Conservation (phyloP, 1,139 yeast genomes). For the Meyerozyma smithsonii region DNA sequence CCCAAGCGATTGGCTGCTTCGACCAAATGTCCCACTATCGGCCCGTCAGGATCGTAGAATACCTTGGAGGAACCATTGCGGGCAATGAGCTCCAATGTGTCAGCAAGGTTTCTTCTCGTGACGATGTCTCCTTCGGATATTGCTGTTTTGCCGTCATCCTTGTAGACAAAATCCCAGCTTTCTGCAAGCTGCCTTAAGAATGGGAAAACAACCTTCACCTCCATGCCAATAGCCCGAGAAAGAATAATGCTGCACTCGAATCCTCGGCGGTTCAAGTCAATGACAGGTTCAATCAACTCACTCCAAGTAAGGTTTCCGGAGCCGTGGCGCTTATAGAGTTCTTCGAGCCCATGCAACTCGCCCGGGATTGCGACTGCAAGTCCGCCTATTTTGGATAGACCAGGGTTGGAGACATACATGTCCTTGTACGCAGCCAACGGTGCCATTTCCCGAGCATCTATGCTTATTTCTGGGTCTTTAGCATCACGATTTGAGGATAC, state of each 20-base stretch:
- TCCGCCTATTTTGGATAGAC: conserved; percentile 69
- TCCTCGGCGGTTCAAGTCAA: conserved; percentile 61
- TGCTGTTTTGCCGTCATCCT: conserved; percentile 21
- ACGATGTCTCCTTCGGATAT: conserved; percentile 55
- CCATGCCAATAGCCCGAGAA: conserved; percentile 23
- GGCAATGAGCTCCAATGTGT: conserved; percentile 66
- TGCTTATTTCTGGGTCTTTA: conserved; percentile 44
- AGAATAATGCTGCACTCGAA: conserved; percentile 55
- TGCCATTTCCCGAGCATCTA: conserved; percentile 88
- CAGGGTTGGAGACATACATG: conserved; percentile 53
- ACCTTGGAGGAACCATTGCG: conserved; percentile 67
- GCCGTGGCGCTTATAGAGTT: conserved; percentile 55
- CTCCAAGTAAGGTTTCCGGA: conserved; percentile 70
- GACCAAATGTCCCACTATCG: conserved; percentile 58
- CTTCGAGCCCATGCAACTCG: conserved; percentile 75
- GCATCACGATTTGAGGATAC: conserved; percentile 40
- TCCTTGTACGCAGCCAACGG: conserved; percentile 57
- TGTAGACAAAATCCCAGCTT: conserved; percentile 55
- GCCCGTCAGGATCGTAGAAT: conserved; percentile 80
- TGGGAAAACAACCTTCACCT: conserved; percentile 24
- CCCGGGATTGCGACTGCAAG: conserved; percentile 87
- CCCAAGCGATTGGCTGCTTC: conserved; percentile 41
- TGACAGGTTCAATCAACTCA: conserved; percentile 73
- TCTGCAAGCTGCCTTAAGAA: conserved; percentile 22
- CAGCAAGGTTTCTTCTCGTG: conserved; percentile 55